phyloP scores from a whole-genome alignment of 148 eudicot genomes.

The Euryodendron excelsum region DNA sequence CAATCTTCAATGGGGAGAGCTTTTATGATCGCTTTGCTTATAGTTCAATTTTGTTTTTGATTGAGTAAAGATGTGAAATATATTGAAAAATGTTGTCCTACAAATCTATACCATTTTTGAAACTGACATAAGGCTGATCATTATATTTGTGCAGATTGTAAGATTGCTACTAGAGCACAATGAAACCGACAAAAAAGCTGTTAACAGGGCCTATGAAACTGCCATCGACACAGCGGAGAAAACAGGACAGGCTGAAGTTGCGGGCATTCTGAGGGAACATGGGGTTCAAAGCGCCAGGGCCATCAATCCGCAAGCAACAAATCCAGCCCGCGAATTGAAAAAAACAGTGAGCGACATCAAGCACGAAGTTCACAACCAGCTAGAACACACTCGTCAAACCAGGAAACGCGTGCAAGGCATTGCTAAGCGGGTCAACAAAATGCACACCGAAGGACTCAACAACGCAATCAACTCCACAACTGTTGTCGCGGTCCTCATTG shows the following conservation, averaged over 20 bases:
- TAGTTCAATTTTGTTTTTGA: background rate
- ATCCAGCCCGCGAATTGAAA: conserved; percentile 59
- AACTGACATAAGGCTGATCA: background rate
- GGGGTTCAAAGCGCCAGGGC: conserved; percentile 52
- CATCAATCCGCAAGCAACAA: conserved; percentile 47
- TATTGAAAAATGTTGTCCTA: background rate
- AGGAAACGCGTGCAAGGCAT: conserved; percentile 67
- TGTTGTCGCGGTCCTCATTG: conserved; percentile 71
- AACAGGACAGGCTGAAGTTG: conserved; percentile 35
- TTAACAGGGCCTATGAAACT: conserved; percentile 70
- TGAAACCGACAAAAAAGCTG: conserved; percentile 45
- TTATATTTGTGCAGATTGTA: conserved; percentile 47
- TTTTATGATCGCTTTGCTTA: background rate
- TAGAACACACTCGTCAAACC: conserved; percentile 70
- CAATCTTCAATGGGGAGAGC: background rate
- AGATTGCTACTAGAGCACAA: conserved; percentile 42
- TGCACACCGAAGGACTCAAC: conserved; percentile 76
- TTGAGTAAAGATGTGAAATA: background rate
- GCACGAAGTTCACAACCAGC: conserved; percentile 74
- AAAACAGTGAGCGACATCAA: conserved; percentile 81
- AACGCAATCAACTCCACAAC: conserved; percentile 80
- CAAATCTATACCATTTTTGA: too few species aligned
- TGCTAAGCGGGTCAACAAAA: conserved; percentile 68
- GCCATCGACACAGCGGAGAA: conserved; percentile 73
- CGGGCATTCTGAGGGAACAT: conserved; percentile 45